A percentile compares a stretch with the other conserved stretches of the same genome.
These are phyloP conservation scores for Geosiphon pyriformis DNA, from an alignment of 192 early-diverging fungal species.

Conservation along the genomic window DNA sequence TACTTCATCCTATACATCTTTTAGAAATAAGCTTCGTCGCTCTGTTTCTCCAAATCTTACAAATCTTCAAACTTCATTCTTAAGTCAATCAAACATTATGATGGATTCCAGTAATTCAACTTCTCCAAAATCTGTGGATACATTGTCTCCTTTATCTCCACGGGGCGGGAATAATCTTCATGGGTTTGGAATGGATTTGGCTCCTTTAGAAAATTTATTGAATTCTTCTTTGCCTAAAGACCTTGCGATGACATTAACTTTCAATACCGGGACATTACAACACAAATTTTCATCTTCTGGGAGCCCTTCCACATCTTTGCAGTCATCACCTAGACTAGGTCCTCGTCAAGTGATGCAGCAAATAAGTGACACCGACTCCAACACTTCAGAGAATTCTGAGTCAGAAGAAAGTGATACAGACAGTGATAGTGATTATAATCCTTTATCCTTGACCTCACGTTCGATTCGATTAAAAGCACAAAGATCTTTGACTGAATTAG, in stretches of 20 bases:
- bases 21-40: background rate
- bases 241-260: background rate
- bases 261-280: background rate
- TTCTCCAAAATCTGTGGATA: background rate
- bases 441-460: background rate
- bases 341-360: background rate
- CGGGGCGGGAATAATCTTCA: background rate
- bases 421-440: conserved; percentile 5
- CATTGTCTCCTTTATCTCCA: conserved; percentile 2
- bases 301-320: too few relatives aligned
- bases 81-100: background rate
- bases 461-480: background rate
- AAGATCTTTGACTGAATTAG: background rate
- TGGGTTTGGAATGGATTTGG: background rate
- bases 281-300: background rate
- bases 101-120: background rate
- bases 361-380: background rate
- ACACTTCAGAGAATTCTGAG: background rate
- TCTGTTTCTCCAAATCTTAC: background rate
- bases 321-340: background rate
- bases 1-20: background rate
- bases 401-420: conserved; percentile 1
- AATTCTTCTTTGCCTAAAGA: background rate
- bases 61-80: background rate
- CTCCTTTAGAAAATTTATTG: background rate